Conservation (phyloP, 78 protist species). For the Reticulomyxa filosa region DNA sequence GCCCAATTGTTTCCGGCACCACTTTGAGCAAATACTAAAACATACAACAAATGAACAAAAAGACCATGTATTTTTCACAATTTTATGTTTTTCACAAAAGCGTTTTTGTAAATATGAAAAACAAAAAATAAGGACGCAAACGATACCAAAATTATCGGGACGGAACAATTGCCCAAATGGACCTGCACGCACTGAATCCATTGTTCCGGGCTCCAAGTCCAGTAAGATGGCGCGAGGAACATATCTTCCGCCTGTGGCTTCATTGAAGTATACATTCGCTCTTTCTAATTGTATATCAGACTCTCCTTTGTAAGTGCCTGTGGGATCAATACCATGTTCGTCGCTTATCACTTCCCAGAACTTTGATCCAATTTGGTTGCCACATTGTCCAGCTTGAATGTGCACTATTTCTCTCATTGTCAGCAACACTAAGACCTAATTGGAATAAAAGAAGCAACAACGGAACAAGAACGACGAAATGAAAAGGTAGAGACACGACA, state of each 20-base stretch:
- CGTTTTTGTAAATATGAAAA: too few relatives aligned
- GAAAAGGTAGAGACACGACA: too few relatives aligned
- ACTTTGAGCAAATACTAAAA: constrained; percentile 71
- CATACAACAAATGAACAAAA: too few relatives aligned
- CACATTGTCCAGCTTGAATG: constrained; percentile 75
- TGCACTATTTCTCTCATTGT: constrained; percentile 8
- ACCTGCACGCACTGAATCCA: constrained; percentile 64
- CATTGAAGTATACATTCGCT: constrained; percentile 85
- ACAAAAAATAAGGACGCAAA: too few relatives aligned
- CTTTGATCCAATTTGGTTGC: constrained; percentile 74
- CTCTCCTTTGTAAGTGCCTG: constrained; percentile 69
- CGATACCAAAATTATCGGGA: constrained; percentile 82
- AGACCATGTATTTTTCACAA: too few relatives aligned
- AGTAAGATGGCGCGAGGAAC: constrained; percentile 93
- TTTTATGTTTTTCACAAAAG: too few relatives aligned
- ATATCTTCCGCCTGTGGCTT: constrained; percentile 70
- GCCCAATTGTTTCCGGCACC: constrained; percentile 94
- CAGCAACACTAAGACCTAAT: too few relatives aligned
- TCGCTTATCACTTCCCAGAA: constrained; percentile 41
- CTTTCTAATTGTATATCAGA: constrained; percentile 77
- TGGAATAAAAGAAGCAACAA: too few relatives aligned
- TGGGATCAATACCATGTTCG: constrained; percentile 48
- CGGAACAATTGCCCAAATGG: constrained; percentile 33
- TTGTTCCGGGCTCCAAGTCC: constrained; percentile 93
- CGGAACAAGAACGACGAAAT: too few relatives aligned